A percentile compares a stretch with the other conserved stretches of the same genome.
Conservation (phyloP, 441 rosid genomes). For the Metrosideros polymorpha region DNA sequence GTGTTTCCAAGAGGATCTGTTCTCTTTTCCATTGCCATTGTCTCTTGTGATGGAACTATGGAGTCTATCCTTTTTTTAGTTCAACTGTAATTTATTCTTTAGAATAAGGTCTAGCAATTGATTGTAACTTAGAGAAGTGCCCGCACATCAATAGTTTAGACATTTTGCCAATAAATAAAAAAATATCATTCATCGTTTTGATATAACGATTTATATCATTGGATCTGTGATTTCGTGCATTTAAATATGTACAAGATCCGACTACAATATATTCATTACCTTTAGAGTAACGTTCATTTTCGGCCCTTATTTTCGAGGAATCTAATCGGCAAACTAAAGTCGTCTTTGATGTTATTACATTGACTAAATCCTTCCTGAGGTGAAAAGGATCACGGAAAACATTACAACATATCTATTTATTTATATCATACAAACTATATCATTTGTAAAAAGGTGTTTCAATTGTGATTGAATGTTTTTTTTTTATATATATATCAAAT, state of each 20-base stretch:
- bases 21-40: neutral
- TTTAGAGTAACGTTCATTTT: neutral
- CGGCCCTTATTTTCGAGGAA: neutral
- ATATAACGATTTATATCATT: too few species aligned
- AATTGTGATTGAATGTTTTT: too few species aligned
- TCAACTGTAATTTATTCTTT: neutral
- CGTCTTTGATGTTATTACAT: neutral
- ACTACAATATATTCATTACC: neutral
- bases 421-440: neutral
- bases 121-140: too few species aligned
- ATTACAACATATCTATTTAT: neutral
- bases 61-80: neutral
- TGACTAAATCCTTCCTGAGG: neutral
- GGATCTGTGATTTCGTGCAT: neutral
- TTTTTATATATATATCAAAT: too few species aligned
- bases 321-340: neutral
- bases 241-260: neutral
- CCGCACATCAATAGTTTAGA: neutral
- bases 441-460: neutral
- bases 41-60: neutral
- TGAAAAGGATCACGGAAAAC: neutral
- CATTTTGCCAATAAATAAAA: neutral
- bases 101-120: neutral
- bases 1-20: neutral
- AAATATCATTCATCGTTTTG: neutral